These are phyloP conservation scores for Fusarium poae DNA, from an alignment of 2,329 filamentous ascomycete genomes.

Conservation along the genomic window DNA sequence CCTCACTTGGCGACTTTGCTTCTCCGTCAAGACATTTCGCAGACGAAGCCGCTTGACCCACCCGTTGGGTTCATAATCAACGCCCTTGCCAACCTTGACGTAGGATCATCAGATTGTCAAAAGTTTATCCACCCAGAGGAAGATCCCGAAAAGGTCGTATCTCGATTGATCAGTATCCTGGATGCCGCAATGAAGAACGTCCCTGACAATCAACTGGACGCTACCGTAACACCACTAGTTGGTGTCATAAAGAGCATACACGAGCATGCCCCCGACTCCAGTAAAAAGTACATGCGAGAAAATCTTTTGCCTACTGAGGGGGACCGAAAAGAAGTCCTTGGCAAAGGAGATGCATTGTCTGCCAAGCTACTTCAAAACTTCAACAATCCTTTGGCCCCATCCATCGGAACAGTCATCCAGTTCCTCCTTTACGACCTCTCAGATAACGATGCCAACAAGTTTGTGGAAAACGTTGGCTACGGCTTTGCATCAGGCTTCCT, in stretches of 20 bases:
- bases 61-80: slow-evolving; percentile 82
- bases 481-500: slow-evolving; percentile 93
- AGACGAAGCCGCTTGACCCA: slow-evolving; percentile 76
- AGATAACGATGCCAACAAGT: slow-evolving; percentile 80
- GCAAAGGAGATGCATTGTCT: slow-evolving; percentile 78
- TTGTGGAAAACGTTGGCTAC: slow-evolving; percentile 93
- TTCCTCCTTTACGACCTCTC: slow-evolving; percentile 89
- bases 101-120: slow-evolving; percentile 67
- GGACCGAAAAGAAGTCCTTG: slow-evolving; percentile 83
- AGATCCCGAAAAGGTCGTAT: slow-evolving; percentile 69
- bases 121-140: slow-evolving; percentile 75
- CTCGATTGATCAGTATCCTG: slow-evolving; percentile 78
- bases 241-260: slow-evolving; percentile 79
- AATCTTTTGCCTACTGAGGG: slow-evolving; percentile 80
- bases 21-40: slow-evolving; percentile 67
- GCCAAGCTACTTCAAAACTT: slow-evolving; percentile 83
- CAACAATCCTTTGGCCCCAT: slow-evolving; percentile 77
- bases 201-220: slow-evolving; percentile 77
- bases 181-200: slow-evolving; percentile 74
- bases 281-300: slow-evolving; percentile 71
- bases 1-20: slow-evolving; percentile 79
- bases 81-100: slow-evolving; percentile 81
- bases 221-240: slow-evolving; percentile 77
- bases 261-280: slow-evolving; percentile 72
- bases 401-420: slow-evolving; percentile 80